A percentile compares a stretch with the other conserved stretches of the same genome.
Conservation (phyloP, 306 rosid species). For the Delonix regia region DNA sequence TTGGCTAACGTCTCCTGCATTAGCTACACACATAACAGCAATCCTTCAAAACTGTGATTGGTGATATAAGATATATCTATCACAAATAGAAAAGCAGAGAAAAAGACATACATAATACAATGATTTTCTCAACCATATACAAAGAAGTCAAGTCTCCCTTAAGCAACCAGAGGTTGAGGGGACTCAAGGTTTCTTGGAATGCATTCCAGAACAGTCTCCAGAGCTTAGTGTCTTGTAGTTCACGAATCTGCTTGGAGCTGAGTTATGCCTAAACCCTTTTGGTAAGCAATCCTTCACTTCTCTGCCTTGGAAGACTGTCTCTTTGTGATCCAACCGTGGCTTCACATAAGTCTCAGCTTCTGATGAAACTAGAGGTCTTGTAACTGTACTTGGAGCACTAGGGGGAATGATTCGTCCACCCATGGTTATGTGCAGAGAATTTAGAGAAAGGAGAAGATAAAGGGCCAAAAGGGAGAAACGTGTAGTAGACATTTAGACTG, state of each 20-base stretch:
- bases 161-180: background rate
- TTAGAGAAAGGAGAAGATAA: constrained; percentile 45
- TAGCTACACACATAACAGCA: constrained; percentile 20
- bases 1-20: constrained; percentile 34
- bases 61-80: constrained; percentile 14
- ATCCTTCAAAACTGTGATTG: constrained; percentile 41
- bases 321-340: constrained; percentile 50
- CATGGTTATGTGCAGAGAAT: constrained; percentile 38
- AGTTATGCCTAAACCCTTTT: constrained; percentile 65
- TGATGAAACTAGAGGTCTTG: constrained; percentile 61
- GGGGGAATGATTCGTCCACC: constrained; percentile 73
- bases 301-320: constrained; percentile 48
- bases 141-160: constrained; percentile 19
- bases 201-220: constrained; percentile 48
- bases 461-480: constrained; percentile 34
- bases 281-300: constrained; percentile 73
- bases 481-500: constrained; percentile 43
- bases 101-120: background rate
- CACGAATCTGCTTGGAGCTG: constrained; percentile 82
- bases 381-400: constrained; percentile 81
- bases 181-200: constrained; percentile 52
- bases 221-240: constrained; percentile 53
- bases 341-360: constrained; percentile 50
- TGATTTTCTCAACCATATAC: constrained; percentile 43
- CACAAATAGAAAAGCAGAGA: background rate